These are phyloP conservation scores for Blepharisma japonicum DNA, from an alignment of 73 alveolate species.

Conservation along the genomic window DNA sequence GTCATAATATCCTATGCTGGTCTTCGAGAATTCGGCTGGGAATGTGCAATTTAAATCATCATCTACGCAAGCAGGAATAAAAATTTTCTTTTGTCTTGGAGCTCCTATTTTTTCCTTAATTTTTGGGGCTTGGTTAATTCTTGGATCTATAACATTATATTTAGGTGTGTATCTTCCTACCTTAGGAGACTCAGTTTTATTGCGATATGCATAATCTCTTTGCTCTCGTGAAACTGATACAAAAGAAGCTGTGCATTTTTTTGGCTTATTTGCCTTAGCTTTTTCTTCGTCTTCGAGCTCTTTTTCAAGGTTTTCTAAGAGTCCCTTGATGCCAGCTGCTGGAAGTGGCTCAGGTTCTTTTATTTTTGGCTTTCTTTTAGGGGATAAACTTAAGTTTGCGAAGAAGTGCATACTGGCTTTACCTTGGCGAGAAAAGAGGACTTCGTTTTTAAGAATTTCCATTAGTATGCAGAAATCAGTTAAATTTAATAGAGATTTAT, in stretches of 20 bases:
- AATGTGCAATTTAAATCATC: not conserved
- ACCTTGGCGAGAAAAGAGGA: constrained; percentile 19
- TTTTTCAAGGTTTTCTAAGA: not conserved
- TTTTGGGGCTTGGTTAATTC: constrained; percentile 24
- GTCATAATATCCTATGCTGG: not conserved
- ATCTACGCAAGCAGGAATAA: not conserved
- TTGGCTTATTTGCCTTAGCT: not conserved
- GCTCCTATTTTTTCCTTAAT: not conserved
- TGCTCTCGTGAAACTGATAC: constrained; percentile 13
- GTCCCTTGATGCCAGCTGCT: not conserved
- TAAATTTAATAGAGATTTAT: no score
- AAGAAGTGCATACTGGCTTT: constrained; percentile 1
- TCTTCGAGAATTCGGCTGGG: not conserved
- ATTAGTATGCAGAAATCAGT: no score
- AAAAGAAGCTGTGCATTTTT: constrained; percentile 10
- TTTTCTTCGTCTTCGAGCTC: not conserved
- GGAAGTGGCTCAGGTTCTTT: not conserved
- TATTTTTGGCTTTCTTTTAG: not conserved
- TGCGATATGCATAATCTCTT: not conserved
- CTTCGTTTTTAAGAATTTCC: no score
- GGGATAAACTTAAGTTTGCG: not conserved
- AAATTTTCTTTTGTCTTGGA: not conserved
- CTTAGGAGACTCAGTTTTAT: constrained; percentile 12
- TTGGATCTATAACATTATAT: not conserved
- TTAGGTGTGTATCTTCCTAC: not conserved